Evolutionary conservation across 768 basidiomycete species (phyloP).

Genomic region (Psilocybe azurescens): DNA sequence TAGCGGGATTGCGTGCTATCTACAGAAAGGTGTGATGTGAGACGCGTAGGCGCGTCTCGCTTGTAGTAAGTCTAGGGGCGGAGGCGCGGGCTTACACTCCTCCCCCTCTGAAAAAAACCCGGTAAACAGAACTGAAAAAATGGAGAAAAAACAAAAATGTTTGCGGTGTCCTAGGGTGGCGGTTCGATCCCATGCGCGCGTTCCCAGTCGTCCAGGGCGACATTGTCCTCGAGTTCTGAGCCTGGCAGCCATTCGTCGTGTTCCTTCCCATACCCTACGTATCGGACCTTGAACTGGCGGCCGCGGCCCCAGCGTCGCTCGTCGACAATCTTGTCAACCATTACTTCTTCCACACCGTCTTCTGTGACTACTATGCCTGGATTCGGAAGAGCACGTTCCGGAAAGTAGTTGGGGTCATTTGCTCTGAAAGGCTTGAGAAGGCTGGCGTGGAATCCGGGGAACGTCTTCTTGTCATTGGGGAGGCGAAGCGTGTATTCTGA

Average conservation of each 20-base stretch:
- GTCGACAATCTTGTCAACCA: constrained; percentile 36
- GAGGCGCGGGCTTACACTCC: not conserved
- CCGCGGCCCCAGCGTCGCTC: constrained; percentile 26
- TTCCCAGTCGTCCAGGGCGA: constrained; percentile 27
- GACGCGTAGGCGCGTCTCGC: no score
- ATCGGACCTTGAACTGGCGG: constrained; percentile 35
- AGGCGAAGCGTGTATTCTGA: constrained; percentile 36
- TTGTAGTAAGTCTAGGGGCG: not conserved
- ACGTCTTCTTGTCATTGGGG: constrained; percentile 27
- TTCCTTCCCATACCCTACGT: constrained; percentile 33
- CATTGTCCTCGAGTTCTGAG: constrained; percentile 23
- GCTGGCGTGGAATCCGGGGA: constrained; percentile 39
- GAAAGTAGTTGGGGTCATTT: constrained; percentile 39
- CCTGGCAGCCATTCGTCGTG: constrained; percentile 34
- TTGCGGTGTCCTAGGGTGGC: no score
- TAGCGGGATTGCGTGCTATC: no score
- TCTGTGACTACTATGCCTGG: not conserved
- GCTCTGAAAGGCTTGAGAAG: constrained; percentile 27
- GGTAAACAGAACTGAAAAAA: not conserved
- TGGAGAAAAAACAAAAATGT: no score
- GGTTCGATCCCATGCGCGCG: no score
- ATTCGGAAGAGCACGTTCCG: constrained; percentile 7
- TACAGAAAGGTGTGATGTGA: no score
- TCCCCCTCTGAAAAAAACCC: constrained; percentile 1
- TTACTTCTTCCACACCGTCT: constrained; percentile 17